A percentile compares a stretch with the other conserved stretches of the same genome.
Conservation (phyloP, 139 green algal species). For the Tetraselmis chui region DNA sequence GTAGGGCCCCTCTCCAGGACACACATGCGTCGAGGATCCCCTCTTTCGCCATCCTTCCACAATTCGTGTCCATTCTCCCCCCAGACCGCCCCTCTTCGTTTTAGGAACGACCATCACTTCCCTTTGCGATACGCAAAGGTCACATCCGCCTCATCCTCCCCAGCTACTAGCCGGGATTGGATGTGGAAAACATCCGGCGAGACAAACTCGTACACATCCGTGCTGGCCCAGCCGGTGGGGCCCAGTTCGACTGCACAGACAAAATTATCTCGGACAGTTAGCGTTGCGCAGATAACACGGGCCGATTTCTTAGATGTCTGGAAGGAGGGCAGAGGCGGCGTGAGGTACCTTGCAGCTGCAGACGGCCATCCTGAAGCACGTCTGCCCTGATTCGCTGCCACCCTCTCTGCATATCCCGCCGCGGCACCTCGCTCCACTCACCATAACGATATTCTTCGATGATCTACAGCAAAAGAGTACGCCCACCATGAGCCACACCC, state of each 20-base stretch:
- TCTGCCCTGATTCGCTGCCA: neutral
- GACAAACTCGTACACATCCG: neutral
- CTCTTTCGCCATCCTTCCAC: too few species aligned
- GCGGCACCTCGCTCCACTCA: neutral
- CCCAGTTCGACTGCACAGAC: neutral
- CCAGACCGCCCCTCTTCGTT: too few species aligned
- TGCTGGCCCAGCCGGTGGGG: neutral
- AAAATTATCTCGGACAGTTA: too few species aligned
- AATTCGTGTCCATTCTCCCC: too few species aligned
- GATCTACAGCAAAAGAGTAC: too few species aligned
- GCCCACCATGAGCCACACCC: too few species aligned
- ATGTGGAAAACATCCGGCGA: neutral
- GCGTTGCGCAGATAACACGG: too few species aligned
- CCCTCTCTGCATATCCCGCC: neutral
- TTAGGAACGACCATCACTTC: too few species aligned
- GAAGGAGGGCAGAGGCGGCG: too few species aligned
- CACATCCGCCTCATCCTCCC: neutral
- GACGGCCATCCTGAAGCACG: neutral
- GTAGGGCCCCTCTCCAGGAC: too few species aligned
- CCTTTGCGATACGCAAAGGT: neutral
- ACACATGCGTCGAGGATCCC: too few species aligned
- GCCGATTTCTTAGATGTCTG: too few species aligned
- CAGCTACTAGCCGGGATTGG: neutral
- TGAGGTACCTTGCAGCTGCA: neutral
- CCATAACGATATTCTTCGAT: neutral